phyloP scores from a whole-genome alignment of 2,329 filamentous ascomycete genomes.

The Hypoxylon rubiginosum region DNA sequence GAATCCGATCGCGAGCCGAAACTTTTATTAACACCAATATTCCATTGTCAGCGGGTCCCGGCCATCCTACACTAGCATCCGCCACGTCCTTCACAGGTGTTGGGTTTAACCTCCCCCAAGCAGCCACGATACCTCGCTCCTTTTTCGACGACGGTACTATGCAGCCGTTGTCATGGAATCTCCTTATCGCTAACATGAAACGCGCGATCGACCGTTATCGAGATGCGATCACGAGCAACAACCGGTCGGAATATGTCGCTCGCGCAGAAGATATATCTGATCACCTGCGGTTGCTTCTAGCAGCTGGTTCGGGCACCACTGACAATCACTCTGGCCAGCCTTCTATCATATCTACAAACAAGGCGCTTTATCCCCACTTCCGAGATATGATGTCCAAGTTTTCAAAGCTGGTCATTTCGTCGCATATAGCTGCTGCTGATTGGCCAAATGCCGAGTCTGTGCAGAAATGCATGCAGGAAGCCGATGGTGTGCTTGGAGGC shows the following conservation, averaged over 20 bases:
- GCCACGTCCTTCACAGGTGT: constrained; percentile 74
- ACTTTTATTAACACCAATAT: constrained; percentile 64
- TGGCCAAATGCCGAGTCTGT: constrained; percentile 95
- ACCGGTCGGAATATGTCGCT: constrained; percentile 90
- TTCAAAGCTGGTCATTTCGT: constrained; percentile 98
- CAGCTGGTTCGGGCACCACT: constrained; percentile 94
- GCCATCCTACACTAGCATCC: constrained; percentile 66
- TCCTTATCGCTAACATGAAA: constrained; percentile 93
- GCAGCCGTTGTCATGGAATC: constrained; percentile 87
- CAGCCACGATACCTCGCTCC: constrained; percentile 77
- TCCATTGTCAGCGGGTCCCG: constrained; percentile 54
- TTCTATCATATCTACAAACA: constrained; percentile 99
- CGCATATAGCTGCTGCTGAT: constrained; percentile 95
- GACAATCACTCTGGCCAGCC: constrained; percentile 99
- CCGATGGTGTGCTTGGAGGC: constrained; percentile 93
- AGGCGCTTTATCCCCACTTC: constrained; percentile 96
- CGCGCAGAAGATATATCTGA: constrained; percentile 98
- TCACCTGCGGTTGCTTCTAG: constrained; percentile 91
- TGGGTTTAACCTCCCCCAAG: constrained; percentile 69
- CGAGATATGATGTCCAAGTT: constrained; percentile 99
- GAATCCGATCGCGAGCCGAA: constrained; percentile 70
- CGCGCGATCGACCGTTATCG: constrained; percentile 90
- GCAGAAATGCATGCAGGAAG: constrained; percentile 95
- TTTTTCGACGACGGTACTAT: constrained; percentile 93
- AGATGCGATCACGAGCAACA: constrained; percentile 85